A percentile compares a stretch with the other conserved stretches of the same genome.
Evolutionary conservation across 2,329 filamentous ascomycete species (phyloP).

Genomic region (Cryphonectria parasitica): DNA sequence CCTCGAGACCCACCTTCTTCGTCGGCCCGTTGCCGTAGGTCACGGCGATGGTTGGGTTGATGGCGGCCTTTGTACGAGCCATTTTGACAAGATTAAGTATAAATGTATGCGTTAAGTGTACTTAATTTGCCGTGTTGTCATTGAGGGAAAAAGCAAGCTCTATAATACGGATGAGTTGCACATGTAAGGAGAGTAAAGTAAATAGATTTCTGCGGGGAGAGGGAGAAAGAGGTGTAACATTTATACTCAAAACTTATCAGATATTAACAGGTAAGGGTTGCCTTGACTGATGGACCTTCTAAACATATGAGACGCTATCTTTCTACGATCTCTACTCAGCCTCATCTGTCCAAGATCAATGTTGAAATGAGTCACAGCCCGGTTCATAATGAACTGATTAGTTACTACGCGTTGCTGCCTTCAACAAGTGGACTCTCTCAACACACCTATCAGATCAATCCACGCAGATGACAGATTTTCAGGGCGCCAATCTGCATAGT

Average conservation of each 20-base stretch:
- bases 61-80: not conserved
- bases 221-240: not conserved
- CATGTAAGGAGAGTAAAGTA: not conserved
- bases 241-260: not conserved
- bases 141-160: not conserved
- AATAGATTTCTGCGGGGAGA: not conserved
- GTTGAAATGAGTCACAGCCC: not conserved
- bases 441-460: not conserved
- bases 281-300: not conserved
- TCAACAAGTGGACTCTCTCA: not conserved
- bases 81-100: conserved; percentile 7
- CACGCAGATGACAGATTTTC: not conserved
- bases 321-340: not conserved
- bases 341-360: not conserved
- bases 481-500: not conserved
- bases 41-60: conserved; percentile 24
- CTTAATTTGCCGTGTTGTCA: not conserved
- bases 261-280: not conserved
- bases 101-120: not conserved
- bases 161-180: not conserved
- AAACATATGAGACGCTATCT: not conserved
- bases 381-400: not conserved
- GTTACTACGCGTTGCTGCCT: not conserved
- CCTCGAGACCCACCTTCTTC: conserved; percentile 16
- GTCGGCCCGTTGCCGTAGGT: conserved; percentile 6